phyloP scores from a whole-genome alignment of 495 filamentous ascomycete genomes.

The Aspergillus funiculosus region DNA sequence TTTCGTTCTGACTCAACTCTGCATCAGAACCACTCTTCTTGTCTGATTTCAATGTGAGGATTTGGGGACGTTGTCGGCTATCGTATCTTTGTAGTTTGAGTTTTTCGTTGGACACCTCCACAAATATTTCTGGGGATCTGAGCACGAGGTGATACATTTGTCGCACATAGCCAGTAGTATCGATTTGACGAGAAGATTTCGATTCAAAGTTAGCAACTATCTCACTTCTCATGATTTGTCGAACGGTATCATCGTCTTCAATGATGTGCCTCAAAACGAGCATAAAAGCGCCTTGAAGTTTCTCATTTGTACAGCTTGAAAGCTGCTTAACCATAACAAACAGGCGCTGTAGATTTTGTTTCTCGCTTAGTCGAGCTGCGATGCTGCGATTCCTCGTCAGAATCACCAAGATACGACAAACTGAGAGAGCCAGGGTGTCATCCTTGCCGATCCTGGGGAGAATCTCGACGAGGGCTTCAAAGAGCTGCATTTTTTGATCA shows the following conservation, averaged over 20 bases:
- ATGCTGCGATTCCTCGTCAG: slow-evolving; percentile 73
- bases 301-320: slow-evolving; percentile 65
- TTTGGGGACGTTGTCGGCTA: slow-evolving; percentile 49
- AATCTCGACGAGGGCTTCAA: slow-evolving; percentile 71
- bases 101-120: slow-evolving; percentile 85
- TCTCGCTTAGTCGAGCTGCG: slow-evolving; percentile 72
- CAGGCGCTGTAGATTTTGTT: slow-evolving; percentile 78
- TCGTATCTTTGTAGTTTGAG: slow-evolving; percentile 64
- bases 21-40: slow-evolving; percentile 26
- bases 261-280: slow-evolving; percentile 86
- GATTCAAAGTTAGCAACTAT: slow-evolving; percentile 69
- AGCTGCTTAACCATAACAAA: slow-evolving; percentile 95
- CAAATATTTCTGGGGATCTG: slow-evolving; percentile 78
- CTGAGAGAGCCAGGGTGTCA: slow-evolving; percentile 73
- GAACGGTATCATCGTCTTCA: slow-evolving; percentile 86
- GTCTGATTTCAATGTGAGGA: slow-evolving; percentile 54
- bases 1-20: slow-evolving; percentile 27
- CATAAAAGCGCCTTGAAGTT: slow-evolving; percentile 76
- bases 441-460: slow-evolving; percentile 84
- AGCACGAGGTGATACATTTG: slow-evolving; percentile 77
- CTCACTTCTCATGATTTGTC: slow-evolving; percentile 88
- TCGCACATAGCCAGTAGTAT: slow-evolving; percentile 66
- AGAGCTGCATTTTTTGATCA: slow-evolving; percentile 62
- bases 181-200: slow-evolving; percentile 57
- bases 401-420: slow-evolving; percentile 81